Percentiles rank a stretch among this genome's conserved stretches.
phyloP scores from a whole-genome alignment of 2,329 filamentous ascomycete species.

The Berkeleyomyces basicola region DNA sequence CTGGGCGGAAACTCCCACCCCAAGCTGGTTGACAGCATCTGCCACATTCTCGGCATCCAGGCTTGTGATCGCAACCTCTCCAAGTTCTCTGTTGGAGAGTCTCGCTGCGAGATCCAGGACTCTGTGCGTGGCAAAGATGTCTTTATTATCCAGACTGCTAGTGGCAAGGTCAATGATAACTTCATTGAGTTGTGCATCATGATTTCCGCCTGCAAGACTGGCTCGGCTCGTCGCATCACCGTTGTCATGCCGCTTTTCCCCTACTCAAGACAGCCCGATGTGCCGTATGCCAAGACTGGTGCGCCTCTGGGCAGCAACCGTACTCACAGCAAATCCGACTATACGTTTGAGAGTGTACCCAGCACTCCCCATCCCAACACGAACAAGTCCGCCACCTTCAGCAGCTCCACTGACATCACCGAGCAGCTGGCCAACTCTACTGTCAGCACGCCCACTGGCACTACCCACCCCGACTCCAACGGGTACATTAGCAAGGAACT shows the following conservation, averaged over 20 bases:
- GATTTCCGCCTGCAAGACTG: constrained; percentile 92
- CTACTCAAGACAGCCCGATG: constrained; percentile 88
- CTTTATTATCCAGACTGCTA: constrained; percentile 91
- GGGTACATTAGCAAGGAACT: constrained; percentile 28
- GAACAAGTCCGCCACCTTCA: constrained; percentile 46
- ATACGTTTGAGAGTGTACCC: constrained; percentile 86
- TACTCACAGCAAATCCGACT: constrained; percentile 40
- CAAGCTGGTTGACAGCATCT: constrained; percentile 69
- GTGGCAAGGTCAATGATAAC: constrained; percentile 87
- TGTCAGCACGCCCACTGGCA: constrained; percentile 40
- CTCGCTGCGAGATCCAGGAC: constrained; percentile 86
- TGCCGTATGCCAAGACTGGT: constrained; percentile 90
- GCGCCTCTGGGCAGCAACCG: constrained; percentile 59
- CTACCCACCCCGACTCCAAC: constrained; percentile 19
- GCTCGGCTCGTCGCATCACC: constrained; percentile 82
- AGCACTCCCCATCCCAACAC: constrained; percentile 63
- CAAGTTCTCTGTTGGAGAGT: constrained; percentile 93
- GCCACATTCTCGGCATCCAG: constrained; percentile 76
- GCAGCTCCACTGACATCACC: constrained; percentile 50
- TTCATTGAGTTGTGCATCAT: constrained; percentile 95
- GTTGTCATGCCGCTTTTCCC: constrained; percentile 91
- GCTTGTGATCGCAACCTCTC: constrained; percentile 65
- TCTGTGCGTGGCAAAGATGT: constrained; percentile 97
- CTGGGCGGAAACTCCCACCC: constrained; percentile 90
- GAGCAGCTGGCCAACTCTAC: constrained; percentile 54